These are phyloP conservation scores for Jacaranda mimosifolia DNA, from an alignment of 257 asterid genomes.

Conservation along the genomic window DNA sequence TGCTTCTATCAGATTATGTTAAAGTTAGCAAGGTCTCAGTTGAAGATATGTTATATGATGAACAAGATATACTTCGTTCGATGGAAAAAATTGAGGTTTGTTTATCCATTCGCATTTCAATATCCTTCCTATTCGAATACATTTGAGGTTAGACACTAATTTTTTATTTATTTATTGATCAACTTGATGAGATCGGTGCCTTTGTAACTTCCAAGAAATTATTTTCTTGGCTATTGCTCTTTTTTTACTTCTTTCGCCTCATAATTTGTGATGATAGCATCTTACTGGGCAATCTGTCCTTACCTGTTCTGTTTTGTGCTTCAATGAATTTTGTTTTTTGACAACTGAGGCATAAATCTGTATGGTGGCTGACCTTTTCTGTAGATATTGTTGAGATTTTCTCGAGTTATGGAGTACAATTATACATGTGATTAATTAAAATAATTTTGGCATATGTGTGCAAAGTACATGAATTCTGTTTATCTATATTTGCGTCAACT, in stretches of 20 bases:
- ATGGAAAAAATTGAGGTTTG: conserved; percentile 97
- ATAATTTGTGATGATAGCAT: background rate
- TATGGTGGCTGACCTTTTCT: background rate
- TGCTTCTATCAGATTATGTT: conserved; percentile 90
- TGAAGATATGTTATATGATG: conserved; percentile 93
- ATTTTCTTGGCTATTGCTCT: conserved; percentile 6
- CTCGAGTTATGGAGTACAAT: background rate
- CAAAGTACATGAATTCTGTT: background rate
- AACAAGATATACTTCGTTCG: conserved; percentile 79
- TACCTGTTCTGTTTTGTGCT: background rate
- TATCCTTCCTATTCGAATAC: conserved; percentile 8
- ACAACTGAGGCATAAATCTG: background rate
- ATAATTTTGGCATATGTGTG: conserved; percentile 8
- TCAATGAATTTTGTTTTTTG: background rate
- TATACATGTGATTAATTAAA: conserved; percentile 3
- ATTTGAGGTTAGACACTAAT: conserved; percentile 10
- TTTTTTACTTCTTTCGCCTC: background rate
- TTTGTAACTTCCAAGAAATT: conserved; percentile 5
- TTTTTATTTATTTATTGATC: background rate
- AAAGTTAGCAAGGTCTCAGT: conserved; percentile 98
- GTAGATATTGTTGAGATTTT: background rate
- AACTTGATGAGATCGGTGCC: background rate
- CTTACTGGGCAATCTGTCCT: background rate
- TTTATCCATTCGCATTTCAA: conserved; percentile 27
- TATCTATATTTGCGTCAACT: background rate